Conservation (phyloP, 1,139 yeast species). For the Nakaseomyces nivariensis region DNA sequence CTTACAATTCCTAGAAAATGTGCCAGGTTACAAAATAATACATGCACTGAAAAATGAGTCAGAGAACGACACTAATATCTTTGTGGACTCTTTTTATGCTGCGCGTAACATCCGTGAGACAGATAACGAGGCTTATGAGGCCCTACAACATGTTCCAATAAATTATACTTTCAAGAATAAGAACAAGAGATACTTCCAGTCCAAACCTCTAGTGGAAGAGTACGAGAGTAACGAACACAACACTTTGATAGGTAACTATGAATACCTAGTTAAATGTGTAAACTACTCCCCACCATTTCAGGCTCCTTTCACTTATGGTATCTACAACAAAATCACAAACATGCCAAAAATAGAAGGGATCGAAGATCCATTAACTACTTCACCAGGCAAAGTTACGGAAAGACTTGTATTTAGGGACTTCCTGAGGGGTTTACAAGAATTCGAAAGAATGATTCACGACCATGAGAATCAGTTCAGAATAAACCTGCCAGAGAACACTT, state of each 20-base stretch:
- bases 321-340: conserved; percentile 30
- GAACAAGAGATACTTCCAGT: conserved; percentile 53
- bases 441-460: conserved; percentile 51
- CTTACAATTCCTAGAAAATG: conserved; percentile 67
- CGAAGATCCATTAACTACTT: conserved; percentile 15
- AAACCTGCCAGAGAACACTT: conserved; percentile 51
- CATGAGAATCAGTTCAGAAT: conserved; percentile 47
- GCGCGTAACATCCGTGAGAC: conserved; percentile 43
- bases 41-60: conserved; percentile 70
- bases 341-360: conserved; percentile 11
- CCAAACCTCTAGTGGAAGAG: conserved; percentile 59
- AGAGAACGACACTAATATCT: conserved; percentile 42
- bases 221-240: conserved; percentile 32
- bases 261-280: conserved; percentile 43
- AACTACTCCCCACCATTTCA: conserved; percentile 84
- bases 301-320: conserved; percentile 60
- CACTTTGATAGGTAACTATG: conserved; percentile 21
- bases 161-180: conserved; percentile 63
- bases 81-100: conserved; percentile 68
- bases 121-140: conserved; percentile 58
- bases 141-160: conserved; percentile 53
- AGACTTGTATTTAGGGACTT: conserved; percentile 41
- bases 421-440: conserved; percentile 46
- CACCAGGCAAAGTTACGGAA: conserved; percentile 31
- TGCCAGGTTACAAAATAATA: conserved; percentile 71